Percentiles rank a stretch among this genome's conserved stretches.
Evolutionary conservation across 352 stramenopile genomes (phyloP).

Genomic region (Phytophthora sansomeana): DNA sequence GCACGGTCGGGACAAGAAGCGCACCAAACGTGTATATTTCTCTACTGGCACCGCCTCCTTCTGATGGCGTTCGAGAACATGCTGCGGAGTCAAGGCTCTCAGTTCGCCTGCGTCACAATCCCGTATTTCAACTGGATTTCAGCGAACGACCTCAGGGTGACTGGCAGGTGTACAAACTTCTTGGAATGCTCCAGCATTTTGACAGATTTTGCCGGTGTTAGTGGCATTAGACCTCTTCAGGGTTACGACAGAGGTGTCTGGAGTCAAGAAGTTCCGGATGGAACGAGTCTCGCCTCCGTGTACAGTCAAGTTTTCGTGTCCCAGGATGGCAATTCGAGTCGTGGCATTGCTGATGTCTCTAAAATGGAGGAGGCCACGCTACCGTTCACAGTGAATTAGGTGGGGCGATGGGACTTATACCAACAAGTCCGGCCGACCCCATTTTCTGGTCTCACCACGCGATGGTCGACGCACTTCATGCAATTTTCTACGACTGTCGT

Average conservation of each 20-base stretch:
- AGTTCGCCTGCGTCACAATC: slow-evolving; percentile 65
- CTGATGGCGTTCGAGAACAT: slow-evolving; percentile 83
- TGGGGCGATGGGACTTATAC: slow-evolving; percentile 47
- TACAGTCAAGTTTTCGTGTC: too few species aligned
- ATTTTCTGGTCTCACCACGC: slow-evolving; percentile 77
- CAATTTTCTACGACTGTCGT: slow-evolving; percentile 68
- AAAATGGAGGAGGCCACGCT: slow-evolving; percentile 52
- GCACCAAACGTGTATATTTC: slow-evolving; percentile 87
- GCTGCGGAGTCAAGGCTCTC: slow-evolving; percentile 67
- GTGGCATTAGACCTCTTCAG: too few species aligned
- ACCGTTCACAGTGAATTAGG: slow-evolving; percentile 51
- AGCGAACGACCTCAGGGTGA: slow-evolving; percentile 43
- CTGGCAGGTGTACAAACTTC: slow-evolving; percentile 45
- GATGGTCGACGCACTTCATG: slow-evolving; percentile 64
- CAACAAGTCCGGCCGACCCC: slow-evolving; percentile 46
- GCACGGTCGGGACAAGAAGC: too few species aligned
- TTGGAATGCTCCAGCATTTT: slow-evolving; percentile 46
- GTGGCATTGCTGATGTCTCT: too few species aligned
- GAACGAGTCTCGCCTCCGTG: too few species aligned
- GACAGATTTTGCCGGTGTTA: slow-evolving; percentile 38
- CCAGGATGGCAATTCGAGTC: too few species aligned
- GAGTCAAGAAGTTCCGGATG: too few species aligned
- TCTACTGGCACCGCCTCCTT: slow-evolving; percentile 81
- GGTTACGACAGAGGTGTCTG: too few species aligned
- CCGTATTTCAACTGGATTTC: slow-evolving; percentile 82